phyloP scores from a whole-genome alignment of 2,329 filamentous ascomycete species.

The Neofusicoccum kwambonambiense region DNA sequence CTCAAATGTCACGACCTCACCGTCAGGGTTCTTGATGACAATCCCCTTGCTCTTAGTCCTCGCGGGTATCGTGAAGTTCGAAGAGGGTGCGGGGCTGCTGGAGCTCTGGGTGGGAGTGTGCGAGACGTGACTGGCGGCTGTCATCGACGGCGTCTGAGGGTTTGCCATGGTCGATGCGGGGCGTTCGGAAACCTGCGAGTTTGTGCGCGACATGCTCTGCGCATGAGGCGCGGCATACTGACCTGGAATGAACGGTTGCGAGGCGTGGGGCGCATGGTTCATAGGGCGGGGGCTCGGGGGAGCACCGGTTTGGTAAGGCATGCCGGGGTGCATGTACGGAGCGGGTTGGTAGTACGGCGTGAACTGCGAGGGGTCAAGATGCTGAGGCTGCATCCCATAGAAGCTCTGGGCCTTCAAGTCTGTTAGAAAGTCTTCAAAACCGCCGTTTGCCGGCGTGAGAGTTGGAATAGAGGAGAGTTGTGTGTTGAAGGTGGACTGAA shows the following conservation, averaged over 20 bases:
- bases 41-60: constrained; percentile 71
- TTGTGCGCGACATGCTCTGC: constrained; percentile 73
- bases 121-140: constrained; percentile 41
- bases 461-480: constrained; percentile 47
- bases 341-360: constrained; percentile 41
- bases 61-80: constrained; percentile 62
- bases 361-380: constrained; percentile 41
- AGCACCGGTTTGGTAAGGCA: constrained; percentile 36
- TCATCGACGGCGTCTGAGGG: constrained; percentile 54
- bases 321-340: constrained; percentile 43
- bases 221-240: constrained; percentile 60
- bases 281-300: constrained; percentile 46
- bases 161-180: constrained; percentile 61
- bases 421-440: constrained; percentile 74
- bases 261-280: constrained; percentile 49
- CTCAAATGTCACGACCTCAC: constrained; percentile 69
- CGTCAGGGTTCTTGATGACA: constrained; percentile 78
- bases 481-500: constrained; percentile 23
- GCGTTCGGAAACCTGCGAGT: constrained; percentile 55
- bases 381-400: constrained; percentile 53
- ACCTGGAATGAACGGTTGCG: constrained; percentile 49
- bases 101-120: constrained; percentile 57
- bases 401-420: constrained; percentile 63
- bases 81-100: constrained; percentile 59
- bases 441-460: constrained; percentile 66